Base-by-base conservation (phyloP, 805 yeast genomes). In the Wickerhamomyces bisporus region DNA sequence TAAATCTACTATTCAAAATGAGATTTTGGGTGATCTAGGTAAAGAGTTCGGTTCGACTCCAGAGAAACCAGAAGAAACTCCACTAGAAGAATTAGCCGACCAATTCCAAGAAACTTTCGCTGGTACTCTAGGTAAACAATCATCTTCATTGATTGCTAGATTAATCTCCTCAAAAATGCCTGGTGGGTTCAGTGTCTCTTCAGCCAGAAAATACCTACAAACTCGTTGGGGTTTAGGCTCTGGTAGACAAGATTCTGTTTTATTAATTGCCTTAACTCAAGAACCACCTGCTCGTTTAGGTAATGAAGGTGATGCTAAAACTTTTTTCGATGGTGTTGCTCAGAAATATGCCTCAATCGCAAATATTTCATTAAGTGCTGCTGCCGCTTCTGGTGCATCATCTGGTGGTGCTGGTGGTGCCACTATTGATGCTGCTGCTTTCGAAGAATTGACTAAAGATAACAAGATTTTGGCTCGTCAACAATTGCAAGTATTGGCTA, bases 61-160 rank as follows among this genome's bases (percentile, higher is more conserved):
- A 30, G 99, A 93, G 68, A 93, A 93, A 68, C 97, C 99, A 45
- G 99, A 93, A 68, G 99, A 93, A 60, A 85, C 95, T 30, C 98
- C 98, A 45, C 75, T 93, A 53, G 85, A 79, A 58, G 99, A 93
- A 66, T 79, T 93, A 62, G 97, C 98, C 34, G 98, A 87, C 59
- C 81, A 77, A 55, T 86, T 93, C 77, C 96, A 91, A 70, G 96
- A 87, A 48, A 70, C 89, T 20, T 93, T 87, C 71, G 60, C 68
- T 49, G 98, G 98, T 51, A 74, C 79, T 48, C 76, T 93, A 50
- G 99, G 99, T 62, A 93, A 93, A 65, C 95, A 89, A 57, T 83
- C 98, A 2, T 68, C 88, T 27, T 83, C 96, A 21, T 75, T 93
- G 55, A 72, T 91, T 47, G 86, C 95, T 46, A 82, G 97, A 68